Conservation (phyloP, 1,139 yeast genomes). For the Taphrina betulina region DNA sequence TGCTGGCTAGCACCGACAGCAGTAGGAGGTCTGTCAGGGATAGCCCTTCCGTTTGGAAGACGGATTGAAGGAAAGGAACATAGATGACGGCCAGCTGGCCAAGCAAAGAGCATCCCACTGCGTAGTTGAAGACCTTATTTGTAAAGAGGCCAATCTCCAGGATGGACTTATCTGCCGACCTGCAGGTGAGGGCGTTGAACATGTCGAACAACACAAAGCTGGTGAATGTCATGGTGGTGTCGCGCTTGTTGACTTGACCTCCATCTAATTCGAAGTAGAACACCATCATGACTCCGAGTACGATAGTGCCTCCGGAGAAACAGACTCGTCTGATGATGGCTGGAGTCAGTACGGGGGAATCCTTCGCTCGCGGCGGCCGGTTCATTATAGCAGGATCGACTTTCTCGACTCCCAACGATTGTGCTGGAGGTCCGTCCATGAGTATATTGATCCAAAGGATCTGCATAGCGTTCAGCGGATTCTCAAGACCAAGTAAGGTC, state of each 20-base stretch:
- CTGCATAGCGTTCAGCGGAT: slow-evolving; percentile 98
- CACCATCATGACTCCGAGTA: slow-evolving; percentile 76
- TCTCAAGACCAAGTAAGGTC: slow-evolving; percentile 81
- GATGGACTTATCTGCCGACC: slow-evolving; percentile 78
- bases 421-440: slow-evolving; percentile 99
- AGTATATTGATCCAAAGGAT: slow-evolving; percentile 91
- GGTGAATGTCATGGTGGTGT: slow-evolving; percentile 95
- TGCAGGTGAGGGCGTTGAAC: slow-evolving; percentile 92
- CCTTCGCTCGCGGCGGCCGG: slow-evolving; percentile 86
- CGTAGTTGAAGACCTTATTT: slow-evolving; percentile 87
- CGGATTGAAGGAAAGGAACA: slow-evolving; percentile 82
- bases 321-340: slow-evolving; percentile 68
- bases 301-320: slow-evolving; percentile 69
- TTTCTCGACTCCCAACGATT: slow-evolving; percentile 93
- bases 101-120: slow-evolving; percentile 81
- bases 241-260: slow-evolving; percentile 75
- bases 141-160: slow-evolving; percentile 70
- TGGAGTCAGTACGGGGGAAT: slow-evolving; percentile 73
- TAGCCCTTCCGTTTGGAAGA: slow-evolving; percentile 92
- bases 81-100: slow-evolving; percentile 96
- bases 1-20: slow-evolving; percentile 63
- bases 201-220: slow-evolving; percentile 92
- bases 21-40: slow-evolving; percentile 64
- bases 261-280: slow-evolving; percentile 85
- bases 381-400: slow-evolving; percentile 93